A percentile compares a stretch with the other conserved stretches of the same genome.
phyloP scores from a whole-genome alignment of 2,329 filamentous ascomycete species.

The Coniochaeta prunicola region DNA sequence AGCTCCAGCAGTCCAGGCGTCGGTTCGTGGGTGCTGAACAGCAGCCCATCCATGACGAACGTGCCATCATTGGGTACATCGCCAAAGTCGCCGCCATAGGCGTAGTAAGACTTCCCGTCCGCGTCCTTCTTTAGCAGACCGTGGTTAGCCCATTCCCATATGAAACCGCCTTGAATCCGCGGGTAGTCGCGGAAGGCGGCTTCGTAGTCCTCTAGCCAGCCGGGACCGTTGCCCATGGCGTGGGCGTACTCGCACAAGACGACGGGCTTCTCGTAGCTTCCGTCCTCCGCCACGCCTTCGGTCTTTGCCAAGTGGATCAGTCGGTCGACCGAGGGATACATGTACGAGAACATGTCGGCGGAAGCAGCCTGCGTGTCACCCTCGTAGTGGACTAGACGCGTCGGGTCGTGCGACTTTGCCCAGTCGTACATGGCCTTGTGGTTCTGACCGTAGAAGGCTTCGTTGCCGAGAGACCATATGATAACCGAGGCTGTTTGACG shows the following conservation, averaged over 20 bases:
- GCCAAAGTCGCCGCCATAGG: conserved; percentile 56
- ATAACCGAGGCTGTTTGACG: conserved; percentile 49
- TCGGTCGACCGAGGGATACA: conserved; percentile 53
- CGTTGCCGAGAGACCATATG: conserved; percentile 68
- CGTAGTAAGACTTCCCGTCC: conserved; percentile 40
- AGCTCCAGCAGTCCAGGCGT: conserved; percentile 49
- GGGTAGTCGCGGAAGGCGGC: conserved; percentile 53
- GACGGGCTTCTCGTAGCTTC: conserved; percentile 47
- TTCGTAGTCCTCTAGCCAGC: conserved; percentile 61
- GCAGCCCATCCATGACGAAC: conserved; percentile 56
- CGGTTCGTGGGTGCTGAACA: conserved; percentile 45
- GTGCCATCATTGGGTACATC: conserved; percentile 53
- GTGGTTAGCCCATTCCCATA: conserved; percentile 62
- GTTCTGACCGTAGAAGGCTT: conserved; percentile 65
- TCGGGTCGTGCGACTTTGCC: conserved; percentile 48
- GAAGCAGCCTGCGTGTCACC: conserved; percentile 51
- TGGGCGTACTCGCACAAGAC: conserved; percentile 52
- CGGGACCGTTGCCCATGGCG: conserved; percentile 71
- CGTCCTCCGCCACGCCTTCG: conserved; percentile 32
- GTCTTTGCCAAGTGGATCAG: conserved; percentile 38
- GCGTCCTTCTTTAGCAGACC: conserved; percentile 41
- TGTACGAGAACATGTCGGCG: conserved; percentile 60
- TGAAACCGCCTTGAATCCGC: conserved; percentile 58
- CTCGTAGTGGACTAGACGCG: conserved; percentile 59
- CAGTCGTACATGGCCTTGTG: conserved; percentile 61